A percentile compares a stretch with the other conserved stretches of the same genome.
Conservation (phyloP, 169 alveolate species). For the Plasmodium gallinaceum region DNA sequence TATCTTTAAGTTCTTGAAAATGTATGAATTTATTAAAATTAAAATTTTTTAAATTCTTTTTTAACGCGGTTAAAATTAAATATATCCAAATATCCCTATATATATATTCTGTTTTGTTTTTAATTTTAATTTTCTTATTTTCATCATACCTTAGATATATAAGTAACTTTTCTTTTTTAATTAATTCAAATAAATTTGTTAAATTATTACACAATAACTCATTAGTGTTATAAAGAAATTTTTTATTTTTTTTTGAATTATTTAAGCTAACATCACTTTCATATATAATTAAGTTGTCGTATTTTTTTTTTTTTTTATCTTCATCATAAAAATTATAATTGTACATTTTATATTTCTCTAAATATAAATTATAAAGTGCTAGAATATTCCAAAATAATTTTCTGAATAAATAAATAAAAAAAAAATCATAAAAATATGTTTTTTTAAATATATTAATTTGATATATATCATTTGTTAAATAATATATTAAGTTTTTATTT, state of each 20-base stretch:
- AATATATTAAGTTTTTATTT: slow-evolving; percentile 20
- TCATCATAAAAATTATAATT: neutral
- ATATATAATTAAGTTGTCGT: slow-evolving; percentile 24
- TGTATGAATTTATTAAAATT: slow-evolving; percentile 34
- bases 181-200: slow-evolving; percentile 38
- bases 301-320: neutral
- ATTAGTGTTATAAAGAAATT: slow-evolving; percentile 41
- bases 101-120: slow-evolving; percentile 56
- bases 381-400: slow-evolving; percentile 73
- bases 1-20: neutral
- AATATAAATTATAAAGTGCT: slow-evolving; percentile 35
- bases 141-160: slow-evolving; percentile 66
- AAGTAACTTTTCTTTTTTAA: slow-evolving; percentile 34
- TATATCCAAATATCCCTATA: slow-evolving; percentile 59
- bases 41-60: neutral
- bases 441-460: slow-evolving; percentile 40
- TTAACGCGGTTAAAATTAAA: slow-evolving; percentile 28
- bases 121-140: slow-evolving; percentile 51
- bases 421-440: slow-evolving; percentile 71
- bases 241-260: slow-evolving; percentile 28
- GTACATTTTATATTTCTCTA: neutral
- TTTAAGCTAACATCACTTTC: slow-evolving; percentile 71
- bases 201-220: slow-evolving; percentile 26
- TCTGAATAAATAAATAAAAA: slow-evolving; percentile 62
- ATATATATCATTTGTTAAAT: slow-evolving; percentile 53